A percentile compares a stretch with the other conserved stretches of the same genome.
Evolutionary conservation across 1,284 basidiomycete genomes (phyloP).

Genomic region (Salmacisia buchloeana): DNA sequence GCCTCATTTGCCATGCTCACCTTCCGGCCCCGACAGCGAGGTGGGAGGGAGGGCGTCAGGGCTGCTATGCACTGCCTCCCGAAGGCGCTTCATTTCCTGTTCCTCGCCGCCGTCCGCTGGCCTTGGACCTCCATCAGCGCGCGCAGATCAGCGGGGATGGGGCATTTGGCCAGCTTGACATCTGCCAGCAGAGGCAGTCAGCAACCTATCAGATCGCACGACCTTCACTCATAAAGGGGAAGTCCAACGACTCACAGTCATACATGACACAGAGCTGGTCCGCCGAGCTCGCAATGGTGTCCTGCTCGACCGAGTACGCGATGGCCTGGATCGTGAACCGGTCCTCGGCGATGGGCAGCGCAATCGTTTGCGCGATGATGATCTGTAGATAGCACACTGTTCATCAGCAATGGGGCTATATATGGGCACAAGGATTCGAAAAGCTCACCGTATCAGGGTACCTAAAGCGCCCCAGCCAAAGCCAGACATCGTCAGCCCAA

Average conservation of each 20-base stretch:
- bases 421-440: too few species aligned
- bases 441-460: conserved; percentile 2
- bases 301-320: conserved; percentile 4
- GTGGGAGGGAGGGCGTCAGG: too few species aligned
- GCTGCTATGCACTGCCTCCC: too few species aligned
- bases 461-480: too few species aligned
- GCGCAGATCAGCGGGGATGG: conserved; percentile 1
- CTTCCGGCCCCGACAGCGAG: too few species aligned
- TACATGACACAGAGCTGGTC: conserved; percentile 9
- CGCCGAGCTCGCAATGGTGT: neutral
- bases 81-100: neutral
- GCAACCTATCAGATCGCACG: neutral
- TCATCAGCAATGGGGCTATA: neutral
- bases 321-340: conserved; percentile 1
- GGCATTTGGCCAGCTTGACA: conserved; percentile 1
- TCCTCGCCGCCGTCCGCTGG: neutral
- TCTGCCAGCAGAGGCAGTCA: neutral
- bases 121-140: neutral
- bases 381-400: neutral
- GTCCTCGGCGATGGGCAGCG: neutral
- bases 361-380: neutral
- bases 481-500: too few species aligned
- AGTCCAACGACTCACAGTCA: neutral
- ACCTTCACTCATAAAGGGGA: neutral
- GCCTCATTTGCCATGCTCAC: too few species aligned